These are phyloP conservation scores for Tolypocladium endophyticum DNA, from an alignment of 2,329 filamentous ascomycete genomes.

Conservation along the genomic window DNA sequence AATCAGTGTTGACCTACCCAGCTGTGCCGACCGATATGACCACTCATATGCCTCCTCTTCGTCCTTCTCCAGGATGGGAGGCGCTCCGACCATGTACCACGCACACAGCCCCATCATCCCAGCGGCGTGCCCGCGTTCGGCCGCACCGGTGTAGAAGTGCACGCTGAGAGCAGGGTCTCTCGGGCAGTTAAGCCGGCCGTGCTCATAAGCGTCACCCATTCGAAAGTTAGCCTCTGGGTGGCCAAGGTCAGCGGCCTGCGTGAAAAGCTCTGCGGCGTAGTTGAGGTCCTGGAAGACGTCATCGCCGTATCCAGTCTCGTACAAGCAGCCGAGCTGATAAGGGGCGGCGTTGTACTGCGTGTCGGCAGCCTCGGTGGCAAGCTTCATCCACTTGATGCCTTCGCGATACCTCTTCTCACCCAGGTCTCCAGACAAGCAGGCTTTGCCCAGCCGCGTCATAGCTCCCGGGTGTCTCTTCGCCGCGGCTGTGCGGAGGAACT, in stretches of 20 bases:
- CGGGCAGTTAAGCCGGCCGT: constrained; percentile 78
- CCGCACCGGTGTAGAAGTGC: constrained; percentile 93
- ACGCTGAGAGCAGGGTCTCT: constrained; percentile 87
- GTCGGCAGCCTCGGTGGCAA: constrained; percentile 83
- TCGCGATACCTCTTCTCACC: constrained; percentile 81
- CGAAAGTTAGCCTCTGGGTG: constrained; percentile 78
- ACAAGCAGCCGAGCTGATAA: constrained; percentile 79
- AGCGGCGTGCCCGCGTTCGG: constrained; percentile 68
- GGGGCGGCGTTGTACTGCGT: constrained; percentile 85
- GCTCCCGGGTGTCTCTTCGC: constrained; percentile 93
- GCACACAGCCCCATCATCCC: constrained; percentile 98
- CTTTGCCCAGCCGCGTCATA: constrained; percentile 83
- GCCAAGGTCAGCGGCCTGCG: constrained; percentile 84
- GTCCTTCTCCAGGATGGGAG: constrained; percentile 85
- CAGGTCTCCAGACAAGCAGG: constrained; percentile 81
- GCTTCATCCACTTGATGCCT: constrained; percentile 92
- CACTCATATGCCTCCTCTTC: constrained; percentile 95
- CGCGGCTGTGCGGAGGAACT: constrained; percentile 83
- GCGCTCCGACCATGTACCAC: constrained; percentile 95
- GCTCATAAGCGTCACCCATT: constrained; percentile 95
- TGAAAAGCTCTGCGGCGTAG: constrained; percentile 90
- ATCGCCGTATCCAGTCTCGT: constrained; percentile 87
- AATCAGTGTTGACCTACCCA: constrained; percentile 48
- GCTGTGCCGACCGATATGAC: constrained; percentile 76
- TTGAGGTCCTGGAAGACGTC: constrained; percentile 85